Percentiles rank a stretch among this genome's conserved stretches.
These are phyloP conservation scores for Mycena citricolor DNA, from an alignment of 1,284 basidiomycete genomes.

Conservation along the genomic window DNA sequence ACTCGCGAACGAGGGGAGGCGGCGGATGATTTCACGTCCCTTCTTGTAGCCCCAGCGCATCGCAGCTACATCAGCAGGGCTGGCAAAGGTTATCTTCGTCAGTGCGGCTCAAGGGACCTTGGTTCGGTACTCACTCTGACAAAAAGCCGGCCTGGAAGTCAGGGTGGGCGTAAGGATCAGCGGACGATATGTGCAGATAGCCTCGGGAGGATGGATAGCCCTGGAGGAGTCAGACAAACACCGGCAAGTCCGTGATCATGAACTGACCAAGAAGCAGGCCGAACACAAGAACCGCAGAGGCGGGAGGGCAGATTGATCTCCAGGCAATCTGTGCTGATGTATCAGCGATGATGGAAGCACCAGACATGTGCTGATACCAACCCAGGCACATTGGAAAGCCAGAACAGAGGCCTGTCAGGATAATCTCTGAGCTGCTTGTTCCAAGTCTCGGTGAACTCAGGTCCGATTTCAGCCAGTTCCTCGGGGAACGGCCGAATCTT, in stretches of 20 bases:
- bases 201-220: slow-evolving; percentile 27
- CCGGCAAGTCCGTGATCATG: background rate
- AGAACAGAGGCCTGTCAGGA: slow-evolving; percentile 49
- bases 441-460: slow-evolving; percentile 46
- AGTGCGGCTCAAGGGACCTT: background rate
- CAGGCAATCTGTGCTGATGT: slow-evolving; percentile 27
- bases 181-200: slow-evolving; percentile 25
- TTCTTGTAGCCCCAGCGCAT: slow-evolving; percentile 60
- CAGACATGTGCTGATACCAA: slow-evolving; percentile 27
- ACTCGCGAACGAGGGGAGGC: slow-evolving; percentile 55
- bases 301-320: slow-evolving; percentile 26
- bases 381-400: slow-evolving; percentile 27
- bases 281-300: slow-evolving; percentile 32
- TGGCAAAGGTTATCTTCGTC: slow-evolving; percentile 29
- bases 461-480: slow-evolving; percentile 44
- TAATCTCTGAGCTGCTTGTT: slow-evolving; percentile 39
- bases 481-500: slow-evolving; percentile 45
- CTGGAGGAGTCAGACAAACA: background rate
- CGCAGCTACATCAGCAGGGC: slow-evolving; percentile 50
- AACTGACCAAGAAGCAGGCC: slow-evolving; percentile 27
- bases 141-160: slow-evolving; percentile 32
- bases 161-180: slow-evolving; percentile 24
- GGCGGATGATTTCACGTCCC: slow-evolving; percentile 55
- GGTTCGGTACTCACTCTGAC: slow-evolving; percentile 17
- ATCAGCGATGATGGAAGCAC: background rate